Conservation (phyloP, 2,329 filamentous ascomycete species). For the Ceratocystis eucalypticola region DNA sequence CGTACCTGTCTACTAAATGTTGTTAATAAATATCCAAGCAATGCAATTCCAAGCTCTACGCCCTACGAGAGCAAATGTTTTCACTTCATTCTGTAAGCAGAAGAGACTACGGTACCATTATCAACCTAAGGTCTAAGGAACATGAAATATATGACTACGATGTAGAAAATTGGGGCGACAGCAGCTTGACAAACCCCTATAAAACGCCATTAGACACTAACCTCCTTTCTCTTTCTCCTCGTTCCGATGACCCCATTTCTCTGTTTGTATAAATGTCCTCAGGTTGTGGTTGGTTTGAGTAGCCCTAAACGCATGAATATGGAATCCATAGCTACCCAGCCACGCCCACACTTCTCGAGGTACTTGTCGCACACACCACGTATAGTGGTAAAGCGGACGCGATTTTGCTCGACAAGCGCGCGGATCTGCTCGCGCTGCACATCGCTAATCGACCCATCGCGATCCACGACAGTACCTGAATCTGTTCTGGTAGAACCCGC, state of each 20-base stretch:
- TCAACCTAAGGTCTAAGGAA: too few species aligned
- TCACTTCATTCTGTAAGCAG: not conserved
- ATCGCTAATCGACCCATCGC: conserved; percentile 26
- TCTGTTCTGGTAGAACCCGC: conserved; percentile 20
- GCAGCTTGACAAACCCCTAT: too few species aligned
- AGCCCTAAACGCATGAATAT: conserved; percentile 61
- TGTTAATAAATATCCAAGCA: too few species aligned
- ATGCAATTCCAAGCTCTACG: too few species aligned
- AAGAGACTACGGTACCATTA: not conserved
- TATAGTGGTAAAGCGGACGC: conserved; percentile 60
- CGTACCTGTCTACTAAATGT: too few species aligned
- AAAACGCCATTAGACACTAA: not conserved
- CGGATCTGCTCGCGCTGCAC: conserved; percentile 52
- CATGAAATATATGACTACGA: too few species aligned
- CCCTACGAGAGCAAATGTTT: not conserved
- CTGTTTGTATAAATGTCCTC: not conserved
- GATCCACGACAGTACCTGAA: conserved; percentile 19
- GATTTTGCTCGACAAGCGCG: conserved; percentile 69
- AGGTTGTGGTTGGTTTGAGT: conserved; percentile 15
- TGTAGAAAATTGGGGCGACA: too few species aligned
- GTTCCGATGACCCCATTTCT: not conserved
- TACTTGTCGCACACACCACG: conserved; percentile 69
- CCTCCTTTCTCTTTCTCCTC: conserved; percentile 31
- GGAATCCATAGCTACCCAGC: conserved; percentile 88
- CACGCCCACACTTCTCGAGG: conserved; percentile 75